Percentiles rank a stretch among this genome's conserved stretches.
phyloP scores from a whole-genome alignment of 306 rosid genomes.

The Begonia peltatifolia region DNA sequence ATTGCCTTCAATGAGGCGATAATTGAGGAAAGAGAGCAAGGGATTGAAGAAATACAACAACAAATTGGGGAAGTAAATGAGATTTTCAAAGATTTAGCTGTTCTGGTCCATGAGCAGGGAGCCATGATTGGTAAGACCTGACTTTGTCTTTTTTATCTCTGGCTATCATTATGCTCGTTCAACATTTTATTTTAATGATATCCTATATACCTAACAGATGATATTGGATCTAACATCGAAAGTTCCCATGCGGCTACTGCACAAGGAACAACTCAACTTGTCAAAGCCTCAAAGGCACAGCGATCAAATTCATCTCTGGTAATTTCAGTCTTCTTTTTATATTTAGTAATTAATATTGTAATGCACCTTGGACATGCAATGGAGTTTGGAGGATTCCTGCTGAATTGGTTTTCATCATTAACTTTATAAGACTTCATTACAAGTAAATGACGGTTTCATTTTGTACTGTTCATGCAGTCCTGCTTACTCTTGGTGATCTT shows the following conservation, averaged over 20 bases:
- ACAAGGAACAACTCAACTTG: slow-evolving; percentile 70
- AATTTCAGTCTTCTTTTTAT: slow-evolving; percentile 10
- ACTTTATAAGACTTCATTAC: too few relatives aligned
- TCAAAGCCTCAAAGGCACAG: slow-evolving; percentile 73
- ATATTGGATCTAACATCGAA: slow-evolving; percentile 72
- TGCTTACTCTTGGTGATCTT: slow-evolving; percentile 95
- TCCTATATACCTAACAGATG: slow-evolving; percentile 38
- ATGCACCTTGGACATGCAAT: too few relatives aligned
- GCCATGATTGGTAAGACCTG: slow-evolving; percentile 57
- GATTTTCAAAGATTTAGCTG: slow-evolving; percentile 91
- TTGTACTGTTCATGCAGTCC: slow-evolving; percentile 23
- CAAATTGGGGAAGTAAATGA: slow-evolving; percentile 97
- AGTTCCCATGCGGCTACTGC: slow-evolving; percentile 61
- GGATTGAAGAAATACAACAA: slow-evolving; percentile 88
- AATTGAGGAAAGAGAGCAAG: slow-evolving; percentile 95
- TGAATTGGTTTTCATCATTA: too few relatives aligned
- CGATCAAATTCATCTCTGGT: slow-evolving; percentile 92
- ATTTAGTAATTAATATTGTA: neutral
- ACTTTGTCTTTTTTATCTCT: slow-evolving; percentile 13
- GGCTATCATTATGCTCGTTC: neutral
- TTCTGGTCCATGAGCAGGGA: slow-evolving; percentile 92
- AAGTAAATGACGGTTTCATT: too few relatives aligned
- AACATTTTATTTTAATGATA: slow-evolving; percentile 10
- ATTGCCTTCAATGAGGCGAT: slow-evolving; percentile 89
- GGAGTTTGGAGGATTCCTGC: too few relatives aligned